Evolutionary conservation across 2,329 filamentous ascomycete species (phyloP).

Genomic region (Epicoccum nigrum): DNA sequence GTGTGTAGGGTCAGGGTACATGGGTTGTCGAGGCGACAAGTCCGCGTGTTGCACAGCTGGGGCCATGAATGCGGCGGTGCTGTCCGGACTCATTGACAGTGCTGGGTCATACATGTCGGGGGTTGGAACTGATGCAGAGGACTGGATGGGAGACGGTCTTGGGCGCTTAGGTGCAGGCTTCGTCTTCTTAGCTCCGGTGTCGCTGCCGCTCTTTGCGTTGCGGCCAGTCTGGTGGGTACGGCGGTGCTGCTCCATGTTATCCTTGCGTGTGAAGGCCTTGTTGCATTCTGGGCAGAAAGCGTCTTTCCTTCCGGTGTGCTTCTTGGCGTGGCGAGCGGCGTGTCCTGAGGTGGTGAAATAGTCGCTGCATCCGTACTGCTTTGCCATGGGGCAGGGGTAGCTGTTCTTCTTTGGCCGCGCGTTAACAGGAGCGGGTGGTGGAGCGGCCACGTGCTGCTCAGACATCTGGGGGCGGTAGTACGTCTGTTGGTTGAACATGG

Average conservation of each 20-base stretch:
- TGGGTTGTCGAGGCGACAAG: constrained; percentile 24
- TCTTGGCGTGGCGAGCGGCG: constrained; percentile 83
- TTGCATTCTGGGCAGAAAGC: constrained; percentile 73
- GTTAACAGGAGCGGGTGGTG: constrained; percentile 51
- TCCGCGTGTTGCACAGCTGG: constrained; percentile 37
- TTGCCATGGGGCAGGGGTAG: constrained; percentile 75
- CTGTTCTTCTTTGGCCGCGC: constrained; percentile 64
- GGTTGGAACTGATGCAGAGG: constrained; percentile 24
- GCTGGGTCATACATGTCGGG: constrained; percentile 38
- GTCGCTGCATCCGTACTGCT: constrained; percentile 74
- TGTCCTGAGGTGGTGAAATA: constrained; percentile 85
- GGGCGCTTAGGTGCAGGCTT: constrained; percentile 44
- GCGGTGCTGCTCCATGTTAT: constrained; percentile 88
- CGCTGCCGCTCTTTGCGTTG: constrained; percentile 43
- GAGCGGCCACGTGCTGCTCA: constrained; percentile 41
- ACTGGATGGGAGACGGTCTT: constrained; percentile 41
- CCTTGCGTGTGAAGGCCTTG: constrained; percentile 80
- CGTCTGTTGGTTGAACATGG: constrained; percentile 26
- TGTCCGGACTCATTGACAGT: constrained; percentile 34
- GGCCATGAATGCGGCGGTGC: constrained; percentile 34
- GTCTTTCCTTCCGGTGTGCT: constrained; percentile 81
- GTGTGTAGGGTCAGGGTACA: constrained; percentile 40
- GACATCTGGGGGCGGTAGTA: constrained; percentile 28
- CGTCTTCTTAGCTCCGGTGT: constrained; percentile 47
- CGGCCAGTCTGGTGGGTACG: constrained; percentile 70